Evolutionary conservation across 768 basidiomycete genomes (phyloP).

Genomic region (Boletus patriciae): DNA sequence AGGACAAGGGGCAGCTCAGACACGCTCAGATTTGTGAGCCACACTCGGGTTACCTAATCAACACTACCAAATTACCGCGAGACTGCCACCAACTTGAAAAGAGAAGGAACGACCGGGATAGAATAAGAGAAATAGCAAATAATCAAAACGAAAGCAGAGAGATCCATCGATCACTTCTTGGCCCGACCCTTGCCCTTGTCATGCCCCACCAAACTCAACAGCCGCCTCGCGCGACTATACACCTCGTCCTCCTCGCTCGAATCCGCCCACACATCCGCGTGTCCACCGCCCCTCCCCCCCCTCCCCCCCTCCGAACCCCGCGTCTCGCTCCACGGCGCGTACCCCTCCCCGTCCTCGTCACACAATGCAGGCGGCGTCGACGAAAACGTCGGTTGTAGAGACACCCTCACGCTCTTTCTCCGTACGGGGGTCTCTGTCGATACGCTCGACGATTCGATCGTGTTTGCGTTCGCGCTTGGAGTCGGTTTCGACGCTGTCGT

Average conservation of each 20-base stretch:
- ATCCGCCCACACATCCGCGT: slow-evolving; percentile 62
- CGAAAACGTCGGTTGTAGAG: slow-evolving; percentile 73
- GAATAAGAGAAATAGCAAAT: background rate
- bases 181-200: slow-evolving; percentile 15
- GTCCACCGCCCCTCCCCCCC: background rate
- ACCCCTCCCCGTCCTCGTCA: slow-evolving; percentile 42
- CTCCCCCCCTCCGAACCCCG: slow-evolving; percentile 6
- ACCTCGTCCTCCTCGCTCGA: slow-evolving; percentile 75
- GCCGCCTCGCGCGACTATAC: slow-evolving; percentile 55
- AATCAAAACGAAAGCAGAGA: background rate
- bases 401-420: slow-evolving; percentile 76
- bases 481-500: background rate
- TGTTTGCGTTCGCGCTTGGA: background rate
- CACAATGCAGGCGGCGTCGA: slow-evolving; percentile 65
- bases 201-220: slow-evolving; percentile 50
- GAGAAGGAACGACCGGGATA: too few relatives aligned
- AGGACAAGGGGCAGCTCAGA: background rate
- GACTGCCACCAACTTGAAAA: too few relatives aligned
- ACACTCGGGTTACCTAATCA: slow-evolving; percentile 14
- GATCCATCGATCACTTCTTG: background rate
- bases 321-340: slow-evolving; percentile 11
- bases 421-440: slow-evolving; percentile 28
- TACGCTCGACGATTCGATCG: slow-evolving; percentile 9
- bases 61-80: background rate
- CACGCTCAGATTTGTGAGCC: background rate